These are phyloP conservation scores for Didymella pinodella DNA, from an alignment of 2,329 filamentous ascomycete genomes.

Conservation along the genomic window DNA sequence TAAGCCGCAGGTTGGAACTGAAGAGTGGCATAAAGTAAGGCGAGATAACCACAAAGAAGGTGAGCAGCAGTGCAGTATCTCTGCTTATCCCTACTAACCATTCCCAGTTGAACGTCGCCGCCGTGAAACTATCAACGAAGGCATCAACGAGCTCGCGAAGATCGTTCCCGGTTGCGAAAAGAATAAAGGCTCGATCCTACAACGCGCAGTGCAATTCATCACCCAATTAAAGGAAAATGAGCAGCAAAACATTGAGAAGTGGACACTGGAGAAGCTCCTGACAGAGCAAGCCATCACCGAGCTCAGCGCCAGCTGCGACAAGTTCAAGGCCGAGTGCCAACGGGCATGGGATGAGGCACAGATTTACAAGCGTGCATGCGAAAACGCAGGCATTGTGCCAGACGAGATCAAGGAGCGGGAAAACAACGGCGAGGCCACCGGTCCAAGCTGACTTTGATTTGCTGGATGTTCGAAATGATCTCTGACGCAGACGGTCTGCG, in stretches of 20 bases:
- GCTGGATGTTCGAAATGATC: background rate
- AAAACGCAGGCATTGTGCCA: constrained; percentile 51
- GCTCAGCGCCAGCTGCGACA: constrained; percentile 85
- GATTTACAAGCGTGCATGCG: constrained; percentile 70
- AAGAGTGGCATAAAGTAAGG: constrained; percentile 97
- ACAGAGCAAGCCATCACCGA: constrained; percentile 90
- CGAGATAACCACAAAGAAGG: constrained; percentile 99
- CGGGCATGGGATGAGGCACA: constrained; percentile 79
- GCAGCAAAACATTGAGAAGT: constrained; percentile 91
- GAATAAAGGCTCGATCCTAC: constrained; percentile 96
- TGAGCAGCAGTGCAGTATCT: constrained; percentile 53
- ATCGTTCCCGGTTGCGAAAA: constrained; percentile 98
- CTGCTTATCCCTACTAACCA: constrained; percentile 15
- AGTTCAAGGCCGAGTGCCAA: constrained; percentile 81
- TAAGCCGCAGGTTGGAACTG: constrained; percentile 92
- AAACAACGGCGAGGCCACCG: constrained; percentile 49
- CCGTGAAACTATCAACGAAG: constrained; percentile 97
- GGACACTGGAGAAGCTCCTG: constrained; percentile 88
- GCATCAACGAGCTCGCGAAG: constrained; percentile 96
- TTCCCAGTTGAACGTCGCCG: constrained; percentile 87
- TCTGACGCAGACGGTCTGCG: background rate
- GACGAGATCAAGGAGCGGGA: constrained; percentile 53
- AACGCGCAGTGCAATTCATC: constrained; percentile 93
- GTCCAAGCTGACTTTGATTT: constrained; percentile 35
- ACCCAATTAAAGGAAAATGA: constrained; percentile 94